Evolutionary conservation across 1,284 basidiomycete species (phyloP).

Genomic region (Tylopilus sp.): DNA sequence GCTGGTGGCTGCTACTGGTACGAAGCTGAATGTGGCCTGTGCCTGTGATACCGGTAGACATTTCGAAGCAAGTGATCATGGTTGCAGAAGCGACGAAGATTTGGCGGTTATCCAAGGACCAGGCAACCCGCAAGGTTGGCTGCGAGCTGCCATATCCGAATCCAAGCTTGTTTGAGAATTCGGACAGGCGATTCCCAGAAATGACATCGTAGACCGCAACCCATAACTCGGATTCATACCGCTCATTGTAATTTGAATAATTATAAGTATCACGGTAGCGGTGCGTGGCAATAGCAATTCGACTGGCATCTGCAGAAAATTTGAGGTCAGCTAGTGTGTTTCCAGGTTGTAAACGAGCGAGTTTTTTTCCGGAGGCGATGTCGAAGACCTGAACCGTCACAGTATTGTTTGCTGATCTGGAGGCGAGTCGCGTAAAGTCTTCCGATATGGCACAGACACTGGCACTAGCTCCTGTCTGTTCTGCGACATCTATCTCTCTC

Average conservation of each 20-base stretch:
- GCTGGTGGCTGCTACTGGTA: too few relatives aligned
- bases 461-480: background rate
- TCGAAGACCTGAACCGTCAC: slow-evolving; percentile 9
- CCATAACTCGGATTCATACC: too few relatives aligned
- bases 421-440: slow-evolving; percentile 15
- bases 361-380: slow-evolving; percentile 8
- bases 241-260: too few relatives aligned
- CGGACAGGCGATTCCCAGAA: background rate
- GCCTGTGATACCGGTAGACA: background rate
- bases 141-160: too few relatives aligned
- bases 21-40: too few relatives aligned
- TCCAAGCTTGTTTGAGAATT: background rate
- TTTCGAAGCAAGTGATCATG: slow-evolving; percentile 6
- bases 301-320: slow-evolving; percentile 19
- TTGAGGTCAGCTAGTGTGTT: slow-evolving; percentile 9
- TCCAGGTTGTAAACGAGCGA: slow-evolving; percentile 12
- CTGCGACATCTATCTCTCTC: background rate
- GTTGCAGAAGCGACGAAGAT: slow-evolving; percentile 12
- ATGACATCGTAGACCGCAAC: background rate
- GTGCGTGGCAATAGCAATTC: slow-evolving; percentile 6
- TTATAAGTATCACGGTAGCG: too few relatives aligned
- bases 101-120: slow-evolving; percentile 15
- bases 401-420: slow-evolving; percentile 10
- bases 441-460: background rate
- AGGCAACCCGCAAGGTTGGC: background rate